Evolutionary conservation across 129 eudicot species (phyloP), one percentile per base, ranked within the genome.

Genomic region (Heracleum sosnowskyi): DNA sequence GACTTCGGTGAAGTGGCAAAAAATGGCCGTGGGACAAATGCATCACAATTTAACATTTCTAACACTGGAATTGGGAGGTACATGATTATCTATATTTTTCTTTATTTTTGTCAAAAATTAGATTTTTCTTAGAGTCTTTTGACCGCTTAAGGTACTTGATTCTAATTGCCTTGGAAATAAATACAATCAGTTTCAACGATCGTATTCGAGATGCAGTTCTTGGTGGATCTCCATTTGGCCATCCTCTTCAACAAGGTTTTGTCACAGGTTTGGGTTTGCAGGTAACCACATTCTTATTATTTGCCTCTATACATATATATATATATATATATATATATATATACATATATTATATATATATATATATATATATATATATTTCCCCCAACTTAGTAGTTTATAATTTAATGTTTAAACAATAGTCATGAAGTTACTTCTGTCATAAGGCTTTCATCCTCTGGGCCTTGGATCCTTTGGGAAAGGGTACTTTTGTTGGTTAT

Each of bases 51-150:
- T 62, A 95, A 95, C 88, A 87, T 95, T 76, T 82, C 79, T 62
- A 96, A 96, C 80, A 92, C 89, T 77, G 99, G 97, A 73, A 95
- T 95, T 47, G 99, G 99, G 78, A 95, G 97, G 99, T 92, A 83
- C 40, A 41, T 63, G 24, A 42, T 46, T n/a, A n/a, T 8, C 66
- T 75, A 22, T 46, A 4, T 53, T 28, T 46, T 74, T 28, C 3
- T 10, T 7, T 46, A 12, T 0, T 75, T 28, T 44, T 75, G 12
- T 20, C 29, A 7, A 20, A 20, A 69, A 37, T 28, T 20, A 69
- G 16, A 24, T 18, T 69, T 34, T 69, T 69, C 74, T 18, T 63
- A 12, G 17, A 11, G 49, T 71, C 29, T 72, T 33, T 76, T 8
- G 64, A 29, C 39, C 29, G 28, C 44, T 41, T 11, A 47, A 72